Conservation (phyloP, 176 grass and related monocot genomes). For the Oryza brachyantha region DNA sequence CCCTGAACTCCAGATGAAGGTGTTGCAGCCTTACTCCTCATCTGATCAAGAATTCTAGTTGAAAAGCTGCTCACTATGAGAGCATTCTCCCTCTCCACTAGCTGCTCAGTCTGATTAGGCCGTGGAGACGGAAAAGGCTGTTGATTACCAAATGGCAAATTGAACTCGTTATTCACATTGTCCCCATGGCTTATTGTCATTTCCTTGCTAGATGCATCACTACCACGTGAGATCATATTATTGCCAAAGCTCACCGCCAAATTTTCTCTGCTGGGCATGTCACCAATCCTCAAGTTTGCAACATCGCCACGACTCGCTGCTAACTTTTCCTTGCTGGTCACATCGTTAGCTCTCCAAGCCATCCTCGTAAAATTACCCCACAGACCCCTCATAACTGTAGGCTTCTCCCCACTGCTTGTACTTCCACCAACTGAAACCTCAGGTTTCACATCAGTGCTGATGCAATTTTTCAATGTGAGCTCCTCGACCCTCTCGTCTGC, state of each 20-base stretch:
- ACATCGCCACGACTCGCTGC: conserved; percentile 4
- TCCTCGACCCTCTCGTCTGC: conserved; percentile 77
- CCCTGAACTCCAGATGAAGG: conserved; percentile 35
- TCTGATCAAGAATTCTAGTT: conserved; percentile 43
- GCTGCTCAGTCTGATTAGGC: conserved; percentile 35
- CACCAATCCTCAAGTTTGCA: conserved; percentile 30
- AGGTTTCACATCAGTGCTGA: conserved; percentile 14
- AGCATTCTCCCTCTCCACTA: conserved; percentile 35
- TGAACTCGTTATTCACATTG: conserved; percentile 38
- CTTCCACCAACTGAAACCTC: conserved; percentile 53
- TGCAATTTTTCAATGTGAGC: conserved; percentile 77
- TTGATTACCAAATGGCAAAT: conserved; percentile 36
- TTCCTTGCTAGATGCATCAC: conserved; percentile 5
- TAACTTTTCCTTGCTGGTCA: conserved; percentile 14
- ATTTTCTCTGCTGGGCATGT: conserved; percentile 22
- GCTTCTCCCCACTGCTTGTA: conserved; percentile 51
- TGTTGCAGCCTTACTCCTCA: conserved; percentile 43
- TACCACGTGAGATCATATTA: conserved; percentile 3
- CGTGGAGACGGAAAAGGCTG: conserved; percentile 22
- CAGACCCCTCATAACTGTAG: conserved; percentile 49
- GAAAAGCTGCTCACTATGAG: conserved; percentile 37
- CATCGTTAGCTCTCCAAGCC: conserved; percentile 39
- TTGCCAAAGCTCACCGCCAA: background rate
- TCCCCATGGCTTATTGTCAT: conserved; percentile 10
- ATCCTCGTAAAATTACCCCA: conserved; percentile 84